Evolutionary conservation across 2,329 filamentous ascomycete genomes (phyloP), one percentile per base, ranked within the genome.

Genomic region (Venturia effusa): DNA sequence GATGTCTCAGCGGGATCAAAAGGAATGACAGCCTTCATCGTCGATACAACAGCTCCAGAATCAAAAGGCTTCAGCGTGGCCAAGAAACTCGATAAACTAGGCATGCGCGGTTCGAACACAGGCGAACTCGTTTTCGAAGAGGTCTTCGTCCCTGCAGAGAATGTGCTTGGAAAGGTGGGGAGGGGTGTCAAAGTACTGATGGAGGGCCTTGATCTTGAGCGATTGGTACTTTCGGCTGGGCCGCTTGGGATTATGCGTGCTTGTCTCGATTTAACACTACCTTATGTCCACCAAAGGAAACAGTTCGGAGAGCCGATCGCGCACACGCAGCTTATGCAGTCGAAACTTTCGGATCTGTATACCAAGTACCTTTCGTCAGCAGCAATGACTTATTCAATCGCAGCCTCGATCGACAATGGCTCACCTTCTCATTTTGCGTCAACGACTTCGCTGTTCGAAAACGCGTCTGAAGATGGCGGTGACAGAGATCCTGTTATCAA

Each of bases 81-180:
- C 7, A 83, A 90, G 67, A 97, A 97, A 77, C 85, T 97, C 22
- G 93, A 97, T 81, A 97, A 99, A 79, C 88, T 99, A 75, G 94
- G 94, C 69, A 99, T 99, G 94, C 85, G 94, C 64, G 94, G 94
- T 65, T 94, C 89, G 69, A 97, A 97, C 77, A 97, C 94, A 0
- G 94, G 94, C 70, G 94, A 97, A 76, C 83, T 97, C 30, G 84
- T 93, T 64, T 95, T 97, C 69, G 92, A 96, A 67, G 82, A 88
- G 68, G 91, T 97, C 65, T 96, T 97, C 72, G 91, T 97, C 7
- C 92, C 94, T 3, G 78, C 80, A 10, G 88, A 88, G 70, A 90
- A 96, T 74, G 77, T 97, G 0, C 83, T 99, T 0, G 94, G 94
- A 37, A 75, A 83, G 45, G 72, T 96, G 65, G 89, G 96, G 78